These are phyloP conservation scores for Oryza nivara DNA, from an alignment of 176 grass and related monocot species.

Conservation along the genomic window DNA sequence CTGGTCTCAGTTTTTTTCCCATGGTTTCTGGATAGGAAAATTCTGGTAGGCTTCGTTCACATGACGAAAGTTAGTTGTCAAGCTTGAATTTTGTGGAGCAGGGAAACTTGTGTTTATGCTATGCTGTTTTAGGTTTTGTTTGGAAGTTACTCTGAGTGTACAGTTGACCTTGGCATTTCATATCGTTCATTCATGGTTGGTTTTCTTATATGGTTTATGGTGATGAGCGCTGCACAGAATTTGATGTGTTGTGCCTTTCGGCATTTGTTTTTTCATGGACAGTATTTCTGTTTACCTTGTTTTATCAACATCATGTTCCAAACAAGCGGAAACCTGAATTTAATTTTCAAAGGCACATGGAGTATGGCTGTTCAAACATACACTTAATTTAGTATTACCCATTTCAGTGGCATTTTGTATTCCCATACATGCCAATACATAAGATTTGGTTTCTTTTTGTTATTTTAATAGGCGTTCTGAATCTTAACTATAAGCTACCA, in stretches of 20 bases:
- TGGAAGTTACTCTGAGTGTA: not conserved
- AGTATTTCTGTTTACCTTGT: not conserved
- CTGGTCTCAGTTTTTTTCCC: not conserved
- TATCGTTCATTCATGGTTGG: conserved; percentile 11
- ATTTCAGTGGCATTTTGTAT: not conserved
- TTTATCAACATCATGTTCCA: not conserved
- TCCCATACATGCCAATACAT: not conserved
- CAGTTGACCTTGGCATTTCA: conserved; percentile 18
- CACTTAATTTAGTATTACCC: not conserved
- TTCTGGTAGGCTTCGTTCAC: not conserved
- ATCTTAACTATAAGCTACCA: not conserved
- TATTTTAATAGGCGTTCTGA: not conserved
- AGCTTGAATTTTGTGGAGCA: conserved; percentile 13
- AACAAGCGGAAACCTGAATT: not conserved
- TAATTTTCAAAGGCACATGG: not conserved
- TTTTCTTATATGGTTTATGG: conserved; percentile 14
- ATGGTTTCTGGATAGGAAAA: conserved; percentile 16
- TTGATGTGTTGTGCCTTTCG: not conserved
- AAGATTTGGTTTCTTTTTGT: not conserved
- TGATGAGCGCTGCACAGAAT: conserved; percentile 10
- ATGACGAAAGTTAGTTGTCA: not conserved
- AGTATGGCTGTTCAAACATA: not conserved
- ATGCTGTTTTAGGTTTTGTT: conserved; percentile 16
- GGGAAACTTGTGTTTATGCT: not conserved
- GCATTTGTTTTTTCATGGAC: not conserved